A percentile compares a stretch with the other conserved stretches of the same genome.
phyloP scores from a whole-genome alignment of 2,329 filamentous ascomycete species.

The Pseudocercospora cruenta region DNA sequence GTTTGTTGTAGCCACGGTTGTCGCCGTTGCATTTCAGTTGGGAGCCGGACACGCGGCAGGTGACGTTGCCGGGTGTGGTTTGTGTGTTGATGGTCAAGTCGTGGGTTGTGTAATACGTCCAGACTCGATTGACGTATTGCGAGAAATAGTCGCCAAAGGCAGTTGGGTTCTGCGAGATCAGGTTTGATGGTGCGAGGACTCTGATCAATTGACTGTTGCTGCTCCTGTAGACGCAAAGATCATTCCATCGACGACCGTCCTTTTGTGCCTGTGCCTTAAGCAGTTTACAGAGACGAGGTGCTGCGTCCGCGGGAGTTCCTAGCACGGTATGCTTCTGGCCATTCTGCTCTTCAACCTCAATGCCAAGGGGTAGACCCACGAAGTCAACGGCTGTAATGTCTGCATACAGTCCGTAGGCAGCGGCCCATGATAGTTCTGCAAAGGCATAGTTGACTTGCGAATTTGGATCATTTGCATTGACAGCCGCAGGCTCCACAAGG shows the following conservation, averaged over 20 bases:
- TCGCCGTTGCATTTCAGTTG: conserved; percentile 48
- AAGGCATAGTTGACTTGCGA: conserved; percentile 49
- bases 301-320: conserved; percentile 62
- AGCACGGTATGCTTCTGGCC: conserved; percentile 54
- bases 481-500: conserved; percentile 56
- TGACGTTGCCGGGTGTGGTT: conserved; percentile 58
- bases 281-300: conserved; percentile 57
- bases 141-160: conserved; percentile 58
- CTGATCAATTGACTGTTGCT: conserved; percentile 42
- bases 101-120: conserved; percentile 50
- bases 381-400: conserved; percentile 43
- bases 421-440: conserved; percentile 51
- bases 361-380: conserved; percentile 52
- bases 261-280: conserved; percentile 57
- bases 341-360: conserved; percentile 55
- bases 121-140: conserved; percentile 55
- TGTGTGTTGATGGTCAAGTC: conserved; percentile 67
- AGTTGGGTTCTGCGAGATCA: conserved; percentile 47
- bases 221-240: conserved; percentile 55
- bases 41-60: conserved; percentile 50
- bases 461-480: conserved; percentile 44
- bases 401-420: conserved; percentile 48
- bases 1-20: conserved; percentile 56
- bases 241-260: conserved; percentile 65
- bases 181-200: conserved; percentile 47